phyloP scores from a whole-genome alignment of 2,329 filamentous ascomycete genomes.

The Penicillium decumbens region DNA sequence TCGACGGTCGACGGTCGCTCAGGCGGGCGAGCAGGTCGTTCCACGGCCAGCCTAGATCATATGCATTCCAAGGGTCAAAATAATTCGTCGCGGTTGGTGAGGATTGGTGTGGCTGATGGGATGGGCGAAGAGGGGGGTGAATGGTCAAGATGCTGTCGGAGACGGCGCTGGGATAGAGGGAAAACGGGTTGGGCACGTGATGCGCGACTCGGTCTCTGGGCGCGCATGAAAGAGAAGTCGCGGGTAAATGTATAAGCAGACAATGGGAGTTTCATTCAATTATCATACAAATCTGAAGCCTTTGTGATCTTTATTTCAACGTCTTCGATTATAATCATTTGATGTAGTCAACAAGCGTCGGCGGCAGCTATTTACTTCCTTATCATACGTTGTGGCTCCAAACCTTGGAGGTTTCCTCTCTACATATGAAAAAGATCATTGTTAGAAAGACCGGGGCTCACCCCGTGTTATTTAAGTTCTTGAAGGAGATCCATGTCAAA shows the following conservation, averaged over 20 bases:
- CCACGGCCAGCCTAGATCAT: constrained; percentile 30
- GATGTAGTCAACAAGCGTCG: neutral
- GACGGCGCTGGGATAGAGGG: constrained; percentile 29
- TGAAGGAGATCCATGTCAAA: constrained; percentile 10
- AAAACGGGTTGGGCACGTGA: constrained; percentile 29
- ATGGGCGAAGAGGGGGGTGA: constrained; percentile 14
- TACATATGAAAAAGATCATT: neutral
- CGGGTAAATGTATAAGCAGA: neutral
- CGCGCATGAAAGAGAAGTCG: neutral
- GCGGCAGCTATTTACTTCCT: neutral
- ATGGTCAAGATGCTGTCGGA: constrained; percentile 18
- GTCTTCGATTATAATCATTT: neutral
- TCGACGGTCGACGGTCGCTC: constrained; percentile 34
- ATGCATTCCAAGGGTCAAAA: constrained; percentile 30
- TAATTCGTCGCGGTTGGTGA: constrained; percentile 12
- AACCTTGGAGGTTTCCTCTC: neutral
- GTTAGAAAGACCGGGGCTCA: neutral
- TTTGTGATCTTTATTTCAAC: neutral
- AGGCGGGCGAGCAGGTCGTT: constrained; percentile 33
- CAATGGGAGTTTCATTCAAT: neutral
- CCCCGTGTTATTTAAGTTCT: neutral
- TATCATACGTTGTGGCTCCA: neutral
- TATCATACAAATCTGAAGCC: neutral
- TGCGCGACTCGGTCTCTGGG: constrained; percentile 9
- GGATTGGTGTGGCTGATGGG: constrained; percentile 5